Evolutionary conservation across 768 basidiomycete genomes (phyloP), one percentile per base, ranked within the genome.

Genomic region (Lactifluus piperatus): DNA sequence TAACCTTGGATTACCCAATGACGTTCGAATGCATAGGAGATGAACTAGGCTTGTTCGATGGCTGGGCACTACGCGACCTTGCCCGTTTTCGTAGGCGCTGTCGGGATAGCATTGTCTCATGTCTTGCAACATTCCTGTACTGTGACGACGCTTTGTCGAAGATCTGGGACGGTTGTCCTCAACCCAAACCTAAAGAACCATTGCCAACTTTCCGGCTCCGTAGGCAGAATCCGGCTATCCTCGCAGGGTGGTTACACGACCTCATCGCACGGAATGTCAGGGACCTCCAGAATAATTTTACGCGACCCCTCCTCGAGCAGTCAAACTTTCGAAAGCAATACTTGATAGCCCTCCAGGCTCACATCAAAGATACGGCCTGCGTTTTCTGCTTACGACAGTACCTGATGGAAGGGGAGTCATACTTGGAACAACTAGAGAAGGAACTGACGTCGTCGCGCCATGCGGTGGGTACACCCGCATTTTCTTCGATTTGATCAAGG

Each of bases 41-140:
- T 2, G 54, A 55, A n/a, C 18, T 55, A 16, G 4, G 24, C 22
- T 20, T 55, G 44, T 55, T 55, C 45, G 22, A 47, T 4, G 54
- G 54, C 32, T 34, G 32, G 44, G 54, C 54, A 24, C 54, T 55
- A 9, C 54, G 45, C 13, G 54, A 55, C 22, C 54, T 55, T 47
- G 30, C 30, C 22, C 30, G 3, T 30, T 55, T 46, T 45, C 54
- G 54, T 45, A 55, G 45, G 26, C 45, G 45, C 16, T 55, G 54
- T 27, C 54, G 54, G 22, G 44, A 55, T 36, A 53, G 52, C 29
- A 8, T 53, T 22, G 52, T 53, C 20, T 29, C n/a, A n/a, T 53
- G 37, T 27, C 52, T 53, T 27, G 41, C 43, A 22, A 34, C 54
- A 9, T 16, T 55, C 16, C 34, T 57, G 8, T 29, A 57, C 13